These are phyloP conservation scores for Colletotrichum filicis DNA, from an alignment of 2,329 filamentous ascomycete genomes.

Conservation along the genomic window DNA sequence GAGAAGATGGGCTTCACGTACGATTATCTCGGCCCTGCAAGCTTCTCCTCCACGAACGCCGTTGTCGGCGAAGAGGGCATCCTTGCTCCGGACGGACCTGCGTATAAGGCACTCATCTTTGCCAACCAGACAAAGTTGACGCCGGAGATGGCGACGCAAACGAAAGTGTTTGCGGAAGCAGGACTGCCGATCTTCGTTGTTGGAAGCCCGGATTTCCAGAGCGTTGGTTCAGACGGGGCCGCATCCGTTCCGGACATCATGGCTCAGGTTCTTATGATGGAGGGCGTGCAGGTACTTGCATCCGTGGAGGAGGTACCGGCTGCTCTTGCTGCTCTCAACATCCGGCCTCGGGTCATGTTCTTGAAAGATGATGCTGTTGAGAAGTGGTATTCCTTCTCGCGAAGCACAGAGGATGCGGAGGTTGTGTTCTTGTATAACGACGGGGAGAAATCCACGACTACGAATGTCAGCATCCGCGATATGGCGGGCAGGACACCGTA, in stretches of 20 bases:
- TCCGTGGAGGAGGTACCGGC: not conserved
- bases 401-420: not conserved
- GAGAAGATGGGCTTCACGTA: not conserved
- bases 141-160: not conserved
- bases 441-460: not conserved
- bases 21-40: not conserved
- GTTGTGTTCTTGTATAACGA: not conserved
- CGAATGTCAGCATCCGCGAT: not conserved
- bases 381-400: not conserved
- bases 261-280: not conserved
- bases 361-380: not conserved
- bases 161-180: not conserved
- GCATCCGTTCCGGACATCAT: not conserved
- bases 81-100: not conserved
- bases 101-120: not conserved
- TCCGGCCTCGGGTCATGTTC: not conserved
- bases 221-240: not conserved
- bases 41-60: not conserved
- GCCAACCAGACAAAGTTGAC: not conserved
- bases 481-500: not conserved
- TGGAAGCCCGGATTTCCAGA: not conserved
- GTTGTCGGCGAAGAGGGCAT: not conserved
- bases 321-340: not conserved
- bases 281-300: not conserved
- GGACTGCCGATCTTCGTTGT: not conserved